phyloP scores from a whole-genome alignment of 768 basidiomycete species.

The Amanita rubescens region DNA sequence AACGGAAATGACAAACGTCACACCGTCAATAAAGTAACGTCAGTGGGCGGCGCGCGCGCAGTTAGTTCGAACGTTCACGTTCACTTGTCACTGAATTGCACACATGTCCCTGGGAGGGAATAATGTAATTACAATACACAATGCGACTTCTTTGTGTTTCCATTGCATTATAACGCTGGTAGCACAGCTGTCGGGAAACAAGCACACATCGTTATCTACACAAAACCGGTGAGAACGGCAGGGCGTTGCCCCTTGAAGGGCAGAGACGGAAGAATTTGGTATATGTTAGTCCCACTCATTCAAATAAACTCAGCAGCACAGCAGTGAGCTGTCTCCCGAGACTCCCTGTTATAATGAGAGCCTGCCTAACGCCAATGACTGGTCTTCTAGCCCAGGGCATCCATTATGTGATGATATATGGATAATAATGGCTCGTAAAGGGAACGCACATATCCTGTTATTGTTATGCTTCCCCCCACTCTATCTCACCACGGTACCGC shows the following conservation, averaged over 20 bases:
- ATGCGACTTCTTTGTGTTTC: no score
- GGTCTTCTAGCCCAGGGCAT: neutral
- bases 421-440: neutral
- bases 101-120: neutral
- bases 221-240: constrained; percentile 4
- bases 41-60: neutral
- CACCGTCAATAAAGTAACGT: neutral
- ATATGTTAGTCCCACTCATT: constrained; percentile 2
- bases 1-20: no score
- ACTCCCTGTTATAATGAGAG: neutral
- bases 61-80: no score
- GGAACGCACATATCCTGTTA: neutral
- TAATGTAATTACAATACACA: neutral
- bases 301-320: constrained; percentile 1
- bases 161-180: no score
- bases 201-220: constrained; percentile 1
- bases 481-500: neutral
- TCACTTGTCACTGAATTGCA: neutral
- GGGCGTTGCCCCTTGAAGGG: neutral
- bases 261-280: constrained; percentile 5
- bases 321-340: neutral
- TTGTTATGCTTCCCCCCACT: neutral
- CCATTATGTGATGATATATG: neutral
- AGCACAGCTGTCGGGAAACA: neutral
- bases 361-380: constrained; percentile 1